Conservation (phyloP, 129 eudicot genomes). For the carrot (Daucus carota) region DH1_v3.0 NC_030384.2:37493001-37493500, state of each 20-base stretch:
- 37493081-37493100: slow-evolving; percentile 48
- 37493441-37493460: too few species aligned
- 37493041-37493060: slow-evolving; percentile 11
- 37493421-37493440: too few species aligned
- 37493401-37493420: too few species aligned
- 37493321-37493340: neutral
- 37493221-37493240: neutral
- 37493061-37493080: slow-evolving; percentile 58
- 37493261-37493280: neutral
- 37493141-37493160: slow-evolving; percentile 10
- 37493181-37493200: neutral
- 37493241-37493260: neutral
- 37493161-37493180: neutral
- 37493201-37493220: neutral
- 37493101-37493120: slow-evolving; percentile 28
- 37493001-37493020: neutral
- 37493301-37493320: neutral
- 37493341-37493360: neutral
- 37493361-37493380: too few species aligned
- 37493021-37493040: neutral
- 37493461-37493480: too few species aligned
- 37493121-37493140: slow-evolving; percentile 42
- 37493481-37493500: too few species aligned
- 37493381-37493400: too few species aligned
- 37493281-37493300: neutral